A percentile compares a stretch with the other conserved stretches of the same genome.
Evolutionary conservation across 257 asterid species (phyloP).

Genomic region (Ballota nigra): DNA sequence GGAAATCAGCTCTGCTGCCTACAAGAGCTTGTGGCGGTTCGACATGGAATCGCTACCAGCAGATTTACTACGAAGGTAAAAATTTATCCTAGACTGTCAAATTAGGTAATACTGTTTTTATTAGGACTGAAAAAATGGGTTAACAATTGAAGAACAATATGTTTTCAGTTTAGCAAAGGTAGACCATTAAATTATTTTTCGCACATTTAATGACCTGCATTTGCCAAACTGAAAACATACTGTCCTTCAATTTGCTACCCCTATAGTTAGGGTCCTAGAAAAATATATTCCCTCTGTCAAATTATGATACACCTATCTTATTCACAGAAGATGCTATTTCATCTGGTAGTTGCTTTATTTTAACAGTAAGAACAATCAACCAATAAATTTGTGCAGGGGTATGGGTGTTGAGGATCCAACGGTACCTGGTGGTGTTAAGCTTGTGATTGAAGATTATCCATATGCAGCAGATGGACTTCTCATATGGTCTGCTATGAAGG

Average conservation of each 20-base stretch:
- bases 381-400: slow-evolving; percentile 50
- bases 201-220: too few species aligned
- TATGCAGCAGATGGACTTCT: slow-evolving; percentile 94
- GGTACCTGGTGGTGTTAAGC: slow-evolving; percentile 65
- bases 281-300: neutral
- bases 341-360: neutral
- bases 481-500: slow-evolving; percentile 79
- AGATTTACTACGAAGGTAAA: slow-evolving; percentile 70
- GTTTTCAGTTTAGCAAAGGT: too few species aligned
- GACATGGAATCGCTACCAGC: slow-evolving; percentile 87
- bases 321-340: neutral
- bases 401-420: slow-evolving; percentile 89
- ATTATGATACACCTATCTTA: neutral
- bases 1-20: slow-evolving; percentile 92
- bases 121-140: too few species aligned
- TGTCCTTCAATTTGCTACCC: too few species aligned
- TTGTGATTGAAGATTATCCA: slow-evolving; percentile 86
- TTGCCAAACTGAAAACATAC: too few species aligned
- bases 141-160: too few species aligned
- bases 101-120: too few species aligned
- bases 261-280: neutral
- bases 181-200: too few species aligned
- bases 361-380: neutral
- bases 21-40: slow-evolving; percentile 75
- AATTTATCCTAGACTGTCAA: neutral